Evolutionary conservation across 2,329 filamentous ascomycete species (phyloP).

Genomic region (Xylariaceae sp.): DNA sequence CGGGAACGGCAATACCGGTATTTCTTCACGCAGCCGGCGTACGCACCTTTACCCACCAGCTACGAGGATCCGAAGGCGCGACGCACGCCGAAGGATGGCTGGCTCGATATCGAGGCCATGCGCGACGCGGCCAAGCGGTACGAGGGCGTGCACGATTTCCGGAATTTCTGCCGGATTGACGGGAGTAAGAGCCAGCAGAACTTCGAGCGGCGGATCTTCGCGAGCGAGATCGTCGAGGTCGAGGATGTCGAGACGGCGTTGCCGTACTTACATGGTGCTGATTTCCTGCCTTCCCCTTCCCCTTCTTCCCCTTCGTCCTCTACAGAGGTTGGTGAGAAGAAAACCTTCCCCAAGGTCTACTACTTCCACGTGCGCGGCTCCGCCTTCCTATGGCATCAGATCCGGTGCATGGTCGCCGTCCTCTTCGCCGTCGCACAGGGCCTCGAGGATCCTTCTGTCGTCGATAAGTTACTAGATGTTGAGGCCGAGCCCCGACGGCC

Average conservation of each 20-base stretch:
- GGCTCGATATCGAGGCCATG: conserved; percentile 87
- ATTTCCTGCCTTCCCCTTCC: conserved; percentile 37
- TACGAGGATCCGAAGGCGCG: conserved; percentile 40
- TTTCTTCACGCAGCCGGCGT: conserved; percentile 95
- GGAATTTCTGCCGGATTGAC: conserved; percentile 96
- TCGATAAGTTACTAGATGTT: conserved; percentile 71
- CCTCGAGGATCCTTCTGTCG: conserved; percentile 67
- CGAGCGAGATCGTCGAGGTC: conserved; percentile 71
- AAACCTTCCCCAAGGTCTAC: conserved; percentile 62
- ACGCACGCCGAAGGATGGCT: conserved; percentile 54
- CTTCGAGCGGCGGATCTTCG: conserved; percentile 73
- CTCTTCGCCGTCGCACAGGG: conserved; percentile 91
- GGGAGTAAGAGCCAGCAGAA: conserved; percentile 82
- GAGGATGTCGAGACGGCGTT: conserved; percentile 48
- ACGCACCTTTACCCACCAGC: conserved; percentile 58
- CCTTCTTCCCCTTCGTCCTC: conserved; percentile 21
- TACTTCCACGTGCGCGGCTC: conserved; percentile 83
- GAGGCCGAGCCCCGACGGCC: conserved; percentile 68
- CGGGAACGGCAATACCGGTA: conserved; percentile 88
- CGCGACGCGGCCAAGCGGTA: conserved; percentile 71
- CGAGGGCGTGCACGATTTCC: conserved; percentile 84
- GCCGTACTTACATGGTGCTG: conserved; percentile 47
- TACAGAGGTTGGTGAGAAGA: neutral
- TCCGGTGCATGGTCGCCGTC: conserved; percentile 86
- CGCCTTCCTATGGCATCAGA: conserved; percentile 97